A percentile compares a stretch with the other conserved stretches of the same genome.
These are phyloP conservation scores for Saturnispora galanensis DNA, from an alignment of 805 yeast species.

Conservation along the genomic window DNA sequence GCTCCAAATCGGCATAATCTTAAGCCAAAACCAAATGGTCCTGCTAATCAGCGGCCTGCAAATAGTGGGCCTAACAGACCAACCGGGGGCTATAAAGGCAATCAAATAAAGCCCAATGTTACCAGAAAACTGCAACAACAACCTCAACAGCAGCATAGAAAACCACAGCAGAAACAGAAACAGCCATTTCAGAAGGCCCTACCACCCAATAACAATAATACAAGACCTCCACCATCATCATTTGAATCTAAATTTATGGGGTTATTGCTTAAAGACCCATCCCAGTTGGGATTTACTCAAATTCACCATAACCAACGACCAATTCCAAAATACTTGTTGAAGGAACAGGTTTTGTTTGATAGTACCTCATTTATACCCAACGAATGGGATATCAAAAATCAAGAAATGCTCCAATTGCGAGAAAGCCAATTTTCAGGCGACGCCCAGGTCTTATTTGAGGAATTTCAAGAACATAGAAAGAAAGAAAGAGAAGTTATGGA, in stretches of 20 bases:
- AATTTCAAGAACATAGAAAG: constrained; percentile 63
- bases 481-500: constrained; percentile 75
- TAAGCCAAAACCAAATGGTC: neutral
- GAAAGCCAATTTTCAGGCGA: constrained; percentile 41
- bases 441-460: constrained; percentile 63
- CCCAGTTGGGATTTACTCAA: constrained; percentile 21
- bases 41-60: neutral
- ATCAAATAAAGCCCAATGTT: neutral
- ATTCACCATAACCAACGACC: constrained; percentile 13
- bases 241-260: constrained; percentile 25
- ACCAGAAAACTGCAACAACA: neutral
- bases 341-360: constrained; percentile 29
- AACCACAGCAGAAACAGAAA: neutral
- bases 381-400: constrained; percentile 73
- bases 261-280: constrained; percentile 22
- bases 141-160: neutral
- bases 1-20: neutral
- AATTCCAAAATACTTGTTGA: constrained; percentile 25
- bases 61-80: neutral
- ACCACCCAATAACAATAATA: too few species aligned
- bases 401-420: constrained; percentile 43
- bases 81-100: neutral
- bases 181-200: neutral
- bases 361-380: constrained; percentile 25
- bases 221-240: neutral